phyloP scores from a whole-genome alignment of 2,329 filamentous ascomycete genomes.

The Neofusicoccum umdonicola region DNA sequence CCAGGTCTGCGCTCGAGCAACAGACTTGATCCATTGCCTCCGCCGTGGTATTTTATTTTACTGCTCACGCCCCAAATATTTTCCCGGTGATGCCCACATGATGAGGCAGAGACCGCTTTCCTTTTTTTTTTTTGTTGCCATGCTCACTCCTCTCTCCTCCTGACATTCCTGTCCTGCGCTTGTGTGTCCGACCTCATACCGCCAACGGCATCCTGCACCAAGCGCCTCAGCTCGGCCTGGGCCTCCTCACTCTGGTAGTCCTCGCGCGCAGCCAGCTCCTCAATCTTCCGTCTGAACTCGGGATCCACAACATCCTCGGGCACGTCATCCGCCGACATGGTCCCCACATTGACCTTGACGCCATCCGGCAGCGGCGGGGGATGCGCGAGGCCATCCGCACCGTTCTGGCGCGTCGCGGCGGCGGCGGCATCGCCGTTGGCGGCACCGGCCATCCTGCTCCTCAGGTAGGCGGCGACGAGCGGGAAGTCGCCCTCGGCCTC shows the following conservation, averaged over 20 bases:
- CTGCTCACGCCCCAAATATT: no score
- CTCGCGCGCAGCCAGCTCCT: conserved; percentile 77
- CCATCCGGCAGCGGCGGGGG: conserved; percentile 71
- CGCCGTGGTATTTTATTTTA: no score
- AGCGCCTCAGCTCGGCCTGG: conserved; percentile 72
- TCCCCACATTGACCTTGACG: conserved; percentile 73
- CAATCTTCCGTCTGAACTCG: conserved; percentile 80
- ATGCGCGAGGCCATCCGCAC: conserved; percentile 27
- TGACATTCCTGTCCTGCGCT: conserved; percentile 11
- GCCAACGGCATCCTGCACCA: conserved; percentile 77
- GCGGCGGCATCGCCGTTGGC: conserved; percentile 25
- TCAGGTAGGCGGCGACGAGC: conserved; percentile 70
- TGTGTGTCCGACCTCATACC: conserved; percentile 51
- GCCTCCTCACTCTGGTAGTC: conserved; percentile 81
- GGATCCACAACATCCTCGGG: conserved; percentile 63
- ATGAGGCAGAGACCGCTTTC: no score
- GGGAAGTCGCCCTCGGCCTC: conserved; percentile 74
- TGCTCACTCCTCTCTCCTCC: conserved; percentile 15
- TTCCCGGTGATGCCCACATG: no score
- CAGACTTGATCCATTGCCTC: no score
- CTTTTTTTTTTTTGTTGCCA: no score
- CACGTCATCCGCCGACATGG: conserved; percentile 58
- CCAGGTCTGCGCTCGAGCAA: no score
- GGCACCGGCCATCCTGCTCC: conserved; percentile 25
- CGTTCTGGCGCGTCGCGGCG: conserved; percentile 21